Evolutionary conservation across 495 filamentous ascomycete species (phyloP), one percentile per base, ranked within the genome.

Genomic region (Aspergillus sclerotioniger): DNA sequence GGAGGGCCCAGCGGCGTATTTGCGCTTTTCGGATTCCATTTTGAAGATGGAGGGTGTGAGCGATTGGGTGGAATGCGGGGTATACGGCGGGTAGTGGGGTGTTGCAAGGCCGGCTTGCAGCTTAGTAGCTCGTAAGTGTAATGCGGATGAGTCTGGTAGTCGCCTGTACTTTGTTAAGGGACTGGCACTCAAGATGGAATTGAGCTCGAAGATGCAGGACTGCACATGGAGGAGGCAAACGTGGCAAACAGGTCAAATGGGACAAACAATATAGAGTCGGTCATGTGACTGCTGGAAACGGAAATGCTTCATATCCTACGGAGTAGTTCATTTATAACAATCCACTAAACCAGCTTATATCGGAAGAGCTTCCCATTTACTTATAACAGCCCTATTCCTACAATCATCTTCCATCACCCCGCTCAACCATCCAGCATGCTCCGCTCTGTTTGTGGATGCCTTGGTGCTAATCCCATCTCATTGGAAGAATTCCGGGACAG

Each of bases 1-100:
- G 69, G 51, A 76, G 56, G n/a, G 65, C 10, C 15, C 47, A 25
- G 47, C n/a, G n/a, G 47, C 25, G 47, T 50, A 50, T 50, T 50
- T 50, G 47, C 47, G 47, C 47, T 50, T 50, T 17, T 50, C 47
- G 15, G 13, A 3, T n/a, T 41, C 37, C 37, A 41, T 41, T 12
- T n/a, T 41, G 37, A 13, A 5, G 12, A 1, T 41, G 10, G 37
- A 15, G 12, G 12, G 37, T 13, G 13, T n/a, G 37, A 6, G 37
- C 12, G 37, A 15, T 37, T 41, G 37, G 6, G 37, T 7, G 6
- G 13, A n/a, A 6, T 41, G 2, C 25, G 5, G 25, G 5, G 5
- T 2, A 25, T 41, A n/a, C 3, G 15, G 1, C 3, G 13, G 5
- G n/a, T 3, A 41, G 15, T 13, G 10, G 37, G 13, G 12, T 13